A percentile compares a stretch with the other conserved stretches of the same genome.
Evolutionary conservation across 1,139 yeast species (phyloP).

Genomic region (Zygosaccharomyces sapae): DNA sequence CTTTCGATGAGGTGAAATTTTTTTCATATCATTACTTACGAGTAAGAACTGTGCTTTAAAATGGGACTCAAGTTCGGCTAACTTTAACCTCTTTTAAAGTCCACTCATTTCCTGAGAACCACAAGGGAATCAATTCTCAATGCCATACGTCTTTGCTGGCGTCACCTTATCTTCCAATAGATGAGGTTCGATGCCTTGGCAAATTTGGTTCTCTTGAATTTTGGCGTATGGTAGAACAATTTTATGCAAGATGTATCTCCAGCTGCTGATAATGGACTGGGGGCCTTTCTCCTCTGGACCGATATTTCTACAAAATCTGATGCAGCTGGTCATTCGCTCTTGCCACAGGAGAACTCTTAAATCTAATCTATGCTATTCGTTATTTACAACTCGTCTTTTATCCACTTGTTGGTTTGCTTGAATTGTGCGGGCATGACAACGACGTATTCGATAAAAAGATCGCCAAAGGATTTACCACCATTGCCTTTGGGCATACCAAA

Average conservation of each 20-base stretch:
- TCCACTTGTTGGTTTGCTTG: slow-evolving; percentile 9
- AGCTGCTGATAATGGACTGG: slow-evolving; percentile 33
- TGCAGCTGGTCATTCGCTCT: slow-evolving; percentile 38
- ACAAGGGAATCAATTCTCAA: slow-evolving; percentile 3
- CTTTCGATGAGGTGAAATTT: slow-evolving; percentile 1
- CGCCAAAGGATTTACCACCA: slow-evolving; percentile 58
- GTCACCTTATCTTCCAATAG: slow-evolving; percentile 20
- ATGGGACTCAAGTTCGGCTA: neutral
- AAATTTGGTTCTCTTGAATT: slow-evolving; percentile 11
- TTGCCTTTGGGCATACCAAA: slow-evolving; percentile 78
- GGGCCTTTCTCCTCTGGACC: slow-evolving; percentile 32
- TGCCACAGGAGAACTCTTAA: slow-evolving; percentile 22
- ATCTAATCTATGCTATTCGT: neutral
- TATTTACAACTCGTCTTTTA: slow-evolving; percentile 23
- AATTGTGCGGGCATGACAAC: slow-evolving; percentile 41
- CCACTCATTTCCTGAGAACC: too few relatives aligned
- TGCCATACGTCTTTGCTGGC: slow-evolving; percentile 27
- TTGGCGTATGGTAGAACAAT: slow-evolving; percentile 34
- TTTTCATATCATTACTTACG: slow-evolving; percentile 2
- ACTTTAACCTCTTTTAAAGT: neutral
- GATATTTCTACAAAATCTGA: slow-evolving; percentile 25
- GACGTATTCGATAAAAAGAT: slow-evolving; percentile 66
- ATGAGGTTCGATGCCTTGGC: slow-evolving; percentile 23
- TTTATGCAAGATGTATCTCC: slow-evolving; percentile 38
- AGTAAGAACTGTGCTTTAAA: neutral